Base-by-base conservation (phyloP, 176 grass and related monocot genomes). In the Tuctoria greenei region DNA sequence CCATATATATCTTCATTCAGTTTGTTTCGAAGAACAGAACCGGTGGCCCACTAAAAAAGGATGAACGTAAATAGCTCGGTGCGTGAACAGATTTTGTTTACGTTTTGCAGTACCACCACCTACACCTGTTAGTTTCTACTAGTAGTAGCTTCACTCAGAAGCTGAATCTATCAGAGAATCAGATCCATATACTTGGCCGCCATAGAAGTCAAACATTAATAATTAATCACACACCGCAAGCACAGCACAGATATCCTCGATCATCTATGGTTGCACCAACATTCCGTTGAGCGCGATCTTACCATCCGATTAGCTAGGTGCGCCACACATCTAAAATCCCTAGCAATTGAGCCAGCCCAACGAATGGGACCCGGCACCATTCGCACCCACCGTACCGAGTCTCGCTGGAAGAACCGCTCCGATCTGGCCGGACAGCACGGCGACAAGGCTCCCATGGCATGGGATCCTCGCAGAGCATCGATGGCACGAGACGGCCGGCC, bases 281-380 rank as follows among this genome's bases (percentile, higher is more conserved):
- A 55, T 54, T 82, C 74, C n/a, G 85, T 73, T 74, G 74, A 67
- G 67, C 45, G 51, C 61, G 72, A 78, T 56, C 79, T 78, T 73
- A 73, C 61, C 72, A 75, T 28, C 38, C 50, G 41, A 77, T 67
- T 60, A 77, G 85, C 31, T 31, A 31, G 31, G 31, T 31, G 42
- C 34, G 9, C 44, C 13, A 12, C 13, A 12, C 4, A 46, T 10
- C 44, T 13, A 47, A 47, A 47, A 47, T 61, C 72, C 15, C 11
- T 64, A 23, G 59, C 79, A 61, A 82, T 41, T 43, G 67, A 59
- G n/a, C 62, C 0, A 1, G 10, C 41, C 4, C 14, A 61, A 38
- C 47, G 49, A 41, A 31, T 38, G 65, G 34, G 0, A 7, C 66
- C 18, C 42, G 2, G 63, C 50, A 86, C 79, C 49, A 67, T 58